phyloP scores from a whole-genome alignment of 2,329 filamentous ascomycete genomes.

The Biscogniauxia sp. region DNA sequence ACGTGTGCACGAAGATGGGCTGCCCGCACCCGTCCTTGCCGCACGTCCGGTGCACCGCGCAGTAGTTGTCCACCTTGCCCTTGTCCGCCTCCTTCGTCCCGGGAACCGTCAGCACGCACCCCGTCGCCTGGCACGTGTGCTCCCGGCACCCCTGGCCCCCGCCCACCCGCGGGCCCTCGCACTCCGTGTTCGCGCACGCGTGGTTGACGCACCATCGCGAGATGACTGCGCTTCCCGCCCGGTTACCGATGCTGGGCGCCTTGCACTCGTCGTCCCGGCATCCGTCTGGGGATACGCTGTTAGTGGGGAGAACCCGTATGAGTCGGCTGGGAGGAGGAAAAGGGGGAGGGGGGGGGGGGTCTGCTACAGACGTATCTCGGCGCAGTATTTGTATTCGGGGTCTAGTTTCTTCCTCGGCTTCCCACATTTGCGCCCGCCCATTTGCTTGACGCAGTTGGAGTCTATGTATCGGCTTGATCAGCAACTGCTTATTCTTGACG shows the following conservation, averaged over 20 bases:
- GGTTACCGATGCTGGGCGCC: slow-evolving; percentile 1
- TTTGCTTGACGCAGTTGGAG: background rate
- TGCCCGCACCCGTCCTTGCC: slow-evolving; percentile 12
- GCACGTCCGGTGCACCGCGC: slow-evolving; percentile 20
- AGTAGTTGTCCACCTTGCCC: slow-evolving; percentile 11
- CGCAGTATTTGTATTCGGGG: background rate
- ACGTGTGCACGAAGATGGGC: slow-evolving; percentile 32
- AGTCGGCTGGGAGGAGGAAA: too few species aligned
- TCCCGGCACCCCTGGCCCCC: slow-evolving; percentile 13
- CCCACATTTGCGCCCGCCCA: background rate
- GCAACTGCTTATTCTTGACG: too few species aligned
- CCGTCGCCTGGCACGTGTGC: slow-evolving; percentile 20
- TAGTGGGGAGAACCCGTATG: background rate
- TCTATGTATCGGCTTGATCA: background rate
- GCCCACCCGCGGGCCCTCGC: slow-evolving; percentile 15
- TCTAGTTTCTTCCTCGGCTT: background rate
- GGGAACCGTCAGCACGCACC: slow-evolving; percentile 14
- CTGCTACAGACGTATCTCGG: background rate
- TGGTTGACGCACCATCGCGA: slow-evolving; percentile 15
- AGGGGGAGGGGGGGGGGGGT: too few species aligned
- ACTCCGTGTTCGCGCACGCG: slow-evolving; percentile 14
- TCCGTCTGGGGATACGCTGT: background rate
- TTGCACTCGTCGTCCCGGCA: slow-evolving; percentile 17
- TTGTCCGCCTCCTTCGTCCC: slow-evolving; percentile 2
- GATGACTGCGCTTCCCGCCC: slow-evolving; percentile 1